phyloP scores from a whole-genome alignment of 495 filamentous ascomycete species.

The Venustampulla echinocandica region DNA sequence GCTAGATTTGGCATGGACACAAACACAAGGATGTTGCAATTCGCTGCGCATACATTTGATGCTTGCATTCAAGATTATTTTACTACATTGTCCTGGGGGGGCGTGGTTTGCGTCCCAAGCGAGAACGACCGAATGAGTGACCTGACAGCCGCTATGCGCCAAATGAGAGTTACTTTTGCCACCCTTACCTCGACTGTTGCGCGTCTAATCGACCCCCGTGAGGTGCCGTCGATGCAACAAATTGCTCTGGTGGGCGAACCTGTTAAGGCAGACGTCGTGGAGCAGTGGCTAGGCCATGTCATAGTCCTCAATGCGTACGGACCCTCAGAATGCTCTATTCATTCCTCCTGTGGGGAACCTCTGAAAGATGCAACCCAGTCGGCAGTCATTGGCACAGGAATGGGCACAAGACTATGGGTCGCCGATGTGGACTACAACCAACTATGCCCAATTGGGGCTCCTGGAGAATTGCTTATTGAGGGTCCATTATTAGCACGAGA shows the following conservation, averaged over 20 bases:
- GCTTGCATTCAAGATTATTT: conserved; percentile 80
- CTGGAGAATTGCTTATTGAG: conserved; percentile 56
- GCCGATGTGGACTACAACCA: conserved; percentile 33
- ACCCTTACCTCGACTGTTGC: conserved; percentile 40
- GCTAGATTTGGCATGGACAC: not conserved
- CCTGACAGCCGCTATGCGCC: conserved; percentile 24
- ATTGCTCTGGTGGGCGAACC: conserved; percentile 43
- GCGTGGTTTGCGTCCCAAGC: conserved; percentile 41
- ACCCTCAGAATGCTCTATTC: not conserved
- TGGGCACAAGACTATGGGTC: conserved; percentile 24
- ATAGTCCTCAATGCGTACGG: not conserved
- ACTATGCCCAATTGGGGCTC: conserved; percentile 46
- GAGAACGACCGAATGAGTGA: conserved; percentile 25
- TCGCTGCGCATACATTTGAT: conserved; percentile 47
- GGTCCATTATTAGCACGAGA: conserved; percentile 44
- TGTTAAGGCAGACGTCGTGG: not conserved
- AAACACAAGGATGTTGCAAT: conserved; percentile 1
- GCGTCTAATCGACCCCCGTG: conserved; percentile 30
- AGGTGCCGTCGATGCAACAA: conserved; percentile 34
- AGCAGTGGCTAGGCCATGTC: not conserved
- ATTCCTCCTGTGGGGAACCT: not conserved
- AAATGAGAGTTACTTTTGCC: conserved; percentile 26
- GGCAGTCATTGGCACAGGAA: conserved; percentile 20
- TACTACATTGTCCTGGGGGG: conserved; percentile 60
- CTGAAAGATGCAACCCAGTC: not conserved